phyloP scores from a whole-genome alignment of 225 moss, liverwort and hornwort genomes.

The Sphagnum contortum region DNA sequence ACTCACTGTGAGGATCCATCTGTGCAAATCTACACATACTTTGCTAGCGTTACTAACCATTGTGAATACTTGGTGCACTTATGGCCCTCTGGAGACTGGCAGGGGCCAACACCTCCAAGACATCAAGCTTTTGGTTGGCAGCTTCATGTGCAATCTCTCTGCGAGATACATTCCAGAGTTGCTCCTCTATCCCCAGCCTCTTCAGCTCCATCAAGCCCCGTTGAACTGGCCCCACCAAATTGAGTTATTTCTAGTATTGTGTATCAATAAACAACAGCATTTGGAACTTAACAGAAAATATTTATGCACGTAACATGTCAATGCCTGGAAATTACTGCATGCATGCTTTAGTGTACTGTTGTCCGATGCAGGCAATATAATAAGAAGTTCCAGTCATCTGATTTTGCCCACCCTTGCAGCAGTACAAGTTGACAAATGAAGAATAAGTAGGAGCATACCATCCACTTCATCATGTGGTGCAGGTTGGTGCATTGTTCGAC shows the following conservation, averaged over 20 bases:
- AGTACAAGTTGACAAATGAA: neutral
- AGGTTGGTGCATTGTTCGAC: conserved; percentile 72
- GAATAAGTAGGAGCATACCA: conserved; percentile 2
- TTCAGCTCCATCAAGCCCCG: conserved; percentile 82
- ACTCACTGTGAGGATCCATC: too few relatives aligned
- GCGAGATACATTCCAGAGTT: conserved; percentile 95
- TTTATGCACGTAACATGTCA: too few relatives aligned
- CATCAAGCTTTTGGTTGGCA: conserved; percentile 60
- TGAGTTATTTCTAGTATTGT: too few relatives aligned
- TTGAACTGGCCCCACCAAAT: conserved; percentile 22
- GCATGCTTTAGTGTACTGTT: too few relatives aligned
- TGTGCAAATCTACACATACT: neutral
- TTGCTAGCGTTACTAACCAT: neutral
- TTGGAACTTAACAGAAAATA: too few relatives aligned
- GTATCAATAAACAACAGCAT: too few relatives aligned
- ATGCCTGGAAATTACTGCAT: too few relatives aligned
- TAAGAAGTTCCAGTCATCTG: too few relatives aligned
- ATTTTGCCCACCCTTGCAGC: too few relatives aligned
- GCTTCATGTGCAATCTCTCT: conserved; percentile 74
- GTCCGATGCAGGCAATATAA: too few relatives aligned
- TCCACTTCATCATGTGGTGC: conserved; percentile 84
- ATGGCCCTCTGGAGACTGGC: conserved; percentile 41
- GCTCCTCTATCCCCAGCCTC: conserved; percentile 88
- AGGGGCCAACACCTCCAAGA: conserved; percentile 44
- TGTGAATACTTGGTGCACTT: conserved; percentile 14